Evolutionary conservation across 148 eudicot genomes (phyloP), one percentile per base, ranked within the genome.

Genomic region (Dysphania ambrosioides): DNA sequence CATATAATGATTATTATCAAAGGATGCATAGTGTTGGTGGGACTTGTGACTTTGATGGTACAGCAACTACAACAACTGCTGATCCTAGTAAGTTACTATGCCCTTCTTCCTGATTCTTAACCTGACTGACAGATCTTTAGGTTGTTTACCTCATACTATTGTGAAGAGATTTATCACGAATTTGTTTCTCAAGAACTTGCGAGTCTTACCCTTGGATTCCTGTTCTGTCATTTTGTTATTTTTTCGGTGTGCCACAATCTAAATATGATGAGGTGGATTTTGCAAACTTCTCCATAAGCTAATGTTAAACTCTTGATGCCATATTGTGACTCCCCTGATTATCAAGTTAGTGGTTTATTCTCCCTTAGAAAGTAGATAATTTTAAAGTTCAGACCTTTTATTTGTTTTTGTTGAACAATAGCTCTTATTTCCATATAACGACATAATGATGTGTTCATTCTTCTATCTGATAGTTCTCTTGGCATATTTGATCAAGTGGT

Each of bases 1-100:
- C 97, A 72, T 95, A 83, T 79, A 95, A 95, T 57, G 94, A 95
- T 77, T 95, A 95, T 82, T 95, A 90, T 78, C 99, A 95, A 68
- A 87, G 73, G 77, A 92, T 85, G 97, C 85, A 61, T 13, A 82
- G 90, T 68, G 71, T 77, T 62, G 99, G 99, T 49, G 99, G 88
- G 73, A 90, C 99, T 70, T 95, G 99, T 73, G 97, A 95, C 77
- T 95, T 95, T 68, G 91, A 82, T 81, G 99, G 97, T 71, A 84
- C 99, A 38, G 99, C 96, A 58, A 85, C 75, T 12, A 77, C 81
- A 35, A 87, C 97, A 41, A 70, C 67, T 57, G 76, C 69, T 55
- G 88, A 95, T 88, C 99, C 99, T 35, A 95, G 99, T 95, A 88
- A 87, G 98, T 87, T 36, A 61, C 56, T 40, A 24, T 6, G 23